These are phyloP conservation scores for Boeremia lycopersici DNA, from an alignment of 2,329 filamentous ascomycete genomes.

Conservation along the genomic window DNA sequence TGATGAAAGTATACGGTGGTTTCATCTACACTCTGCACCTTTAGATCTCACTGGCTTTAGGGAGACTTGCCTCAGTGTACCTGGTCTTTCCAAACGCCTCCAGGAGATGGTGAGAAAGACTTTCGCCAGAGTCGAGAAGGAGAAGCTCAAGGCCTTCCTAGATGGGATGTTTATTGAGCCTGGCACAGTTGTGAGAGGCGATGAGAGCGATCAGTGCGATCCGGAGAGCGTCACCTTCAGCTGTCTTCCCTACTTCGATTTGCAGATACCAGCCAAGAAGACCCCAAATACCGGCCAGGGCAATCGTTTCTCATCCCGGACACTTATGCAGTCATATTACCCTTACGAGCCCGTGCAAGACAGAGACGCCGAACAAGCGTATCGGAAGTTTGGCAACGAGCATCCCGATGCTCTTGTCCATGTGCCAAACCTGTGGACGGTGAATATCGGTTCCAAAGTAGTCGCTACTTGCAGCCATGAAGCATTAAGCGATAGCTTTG, in stretches of 20 bases:
- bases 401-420: slow-evolving; percentile 27
- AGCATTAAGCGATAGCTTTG: slow-evolving; percentile 28
- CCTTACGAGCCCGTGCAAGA: slow-evolving; percentile 39
- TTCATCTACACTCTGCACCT: slow-evolving; percentile 28
- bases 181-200: slow-evolving; percentile 39
- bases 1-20: slow-evolving; percentile 31
- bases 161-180: slow-evolving; percentile 43
- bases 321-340: slow-evolving; percentile 42
- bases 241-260: slow-evolving; percentile 37
- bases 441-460: slow-evolving; percentile 33
- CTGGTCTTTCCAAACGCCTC: slow-evolving; percentile 24
- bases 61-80: slow-evolving; percentile 29
- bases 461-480: slow-evolving; percentile 39
- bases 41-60: slow-evolving; percentile 34
- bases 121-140: slow-evolving; percentile 31
- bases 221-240: slow-evolving; percentile 37
- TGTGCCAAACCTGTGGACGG: slow-evolving; percentile 40
- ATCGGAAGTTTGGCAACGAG: slow-evolving; percentile 29
- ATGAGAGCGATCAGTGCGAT: slow-evolving; percentile 27
- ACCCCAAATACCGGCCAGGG: background rate
- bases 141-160: slow-evolving; percentile 32
- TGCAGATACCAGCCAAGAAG: slow-evolving; percentile 16
- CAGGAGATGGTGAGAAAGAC: slow-evolving; percentile 23
- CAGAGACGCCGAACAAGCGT: slow-evolving; percentile 40
- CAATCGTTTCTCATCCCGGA: slow-evolving; percentile 28